These are phyloP conservation scores for Beauveria caledonica DNA, from an alignment of 2,329 filamentous ascomycete species.

Conservation along the genomic window DNA sequence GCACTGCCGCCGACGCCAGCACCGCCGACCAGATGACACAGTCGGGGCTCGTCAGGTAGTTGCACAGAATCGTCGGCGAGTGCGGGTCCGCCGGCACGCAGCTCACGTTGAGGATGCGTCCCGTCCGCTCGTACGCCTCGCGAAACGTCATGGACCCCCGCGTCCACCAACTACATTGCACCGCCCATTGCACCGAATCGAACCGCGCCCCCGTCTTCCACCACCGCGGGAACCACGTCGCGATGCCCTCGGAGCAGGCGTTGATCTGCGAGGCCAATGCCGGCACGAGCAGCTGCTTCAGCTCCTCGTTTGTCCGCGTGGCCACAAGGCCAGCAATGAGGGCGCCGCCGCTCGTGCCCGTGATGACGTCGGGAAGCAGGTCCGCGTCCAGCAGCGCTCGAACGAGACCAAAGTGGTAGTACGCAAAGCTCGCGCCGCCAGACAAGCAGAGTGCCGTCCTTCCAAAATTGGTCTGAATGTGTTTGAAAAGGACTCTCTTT, in stretches of 20 bases:
- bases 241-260: conserved; percentile 71
- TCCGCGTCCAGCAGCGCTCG: conserved; percentile 82
- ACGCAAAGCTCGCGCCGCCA: conserved; percentile 88
- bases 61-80: conserved; percentile 83
- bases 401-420: conserved; percentile 91
- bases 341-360: conserved; percentile 90
- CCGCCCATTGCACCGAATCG: conserved; percentile 87
- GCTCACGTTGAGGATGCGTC: conserved; percentile 88
- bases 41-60: conserved; percentile 90
- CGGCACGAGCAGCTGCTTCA: conserved; percentile 76
- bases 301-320: conserved; percentile 84
- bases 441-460: conserved; percentile 88
- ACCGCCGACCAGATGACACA: conserved; percentile 99
- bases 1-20: conserved; percentile 87
- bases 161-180: conserved; percentile 80
- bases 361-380: conserved; percentile 86
- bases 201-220: conserved; percentile 90
- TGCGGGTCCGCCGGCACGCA: conserved; percentile 95
- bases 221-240: conserved; percentile 75
- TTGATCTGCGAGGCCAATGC: conserved; percentile 78
- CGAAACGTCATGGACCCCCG: conserved; percentile 87
- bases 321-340: conserved; percentile 80
- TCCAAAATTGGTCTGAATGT: conserved; percentile 83
- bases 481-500: conserved; percentile 78
- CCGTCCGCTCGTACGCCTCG: conserved; percentile 89